Percentiles rank a stretch among this genome's conserved stretches.
phyloP scores from a whole-genome alignment of 768 basidiomycete species.

The Pleurotus tuber-regium region DNA sequence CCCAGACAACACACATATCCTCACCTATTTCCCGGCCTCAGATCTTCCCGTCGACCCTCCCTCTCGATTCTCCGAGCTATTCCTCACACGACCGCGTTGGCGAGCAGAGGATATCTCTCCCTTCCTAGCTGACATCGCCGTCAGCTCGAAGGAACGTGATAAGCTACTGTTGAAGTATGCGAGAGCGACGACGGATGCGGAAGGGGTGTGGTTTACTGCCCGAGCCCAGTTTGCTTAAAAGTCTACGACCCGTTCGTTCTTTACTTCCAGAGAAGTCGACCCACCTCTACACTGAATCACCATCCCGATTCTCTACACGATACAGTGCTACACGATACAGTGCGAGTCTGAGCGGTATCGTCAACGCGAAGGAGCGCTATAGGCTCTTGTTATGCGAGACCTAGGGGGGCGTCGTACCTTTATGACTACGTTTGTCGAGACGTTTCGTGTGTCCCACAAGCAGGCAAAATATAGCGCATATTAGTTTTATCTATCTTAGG shows the following conservation, averaged over 20 bases:
- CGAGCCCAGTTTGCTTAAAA: constrained; percentile 48
- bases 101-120: constrained; percentile 75
- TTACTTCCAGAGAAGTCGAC: no score
- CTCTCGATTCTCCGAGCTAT: constrained; percentile 84
- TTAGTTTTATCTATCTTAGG: no score
- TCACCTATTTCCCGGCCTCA: constrained; percentile 78
- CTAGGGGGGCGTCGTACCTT: no score
- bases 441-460: no score
- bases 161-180: constrained; percentile 86
- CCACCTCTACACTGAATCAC: no score
- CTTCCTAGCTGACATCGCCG: constrained; percentile 78
- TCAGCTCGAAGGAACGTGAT: constrained; percentile 86
- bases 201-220: constrained; percentile 74
- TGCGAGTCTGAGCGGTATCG: no score
- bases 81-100: constrained; percentile 78
- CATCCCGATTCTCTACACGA: no score
- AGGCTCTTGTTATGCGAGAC: no score
- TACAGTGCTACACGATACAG: no score
- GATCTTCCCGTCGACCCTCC: constrained; percentile 74
- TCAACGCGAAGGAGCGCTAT: no score
- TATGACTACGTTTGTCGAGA: no score
- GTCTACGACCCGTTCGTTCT: neutral
- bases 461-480: no score
- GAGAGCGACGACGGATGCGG: constrained; percentile 65
- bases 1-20: constrained; percentile 25